Percentiles rank a stretch among this genome's conserved stretches.
phyloP scores from a whole-genome alignment of 306 rosid species.

The Ormosia semicastrata region DNA sequence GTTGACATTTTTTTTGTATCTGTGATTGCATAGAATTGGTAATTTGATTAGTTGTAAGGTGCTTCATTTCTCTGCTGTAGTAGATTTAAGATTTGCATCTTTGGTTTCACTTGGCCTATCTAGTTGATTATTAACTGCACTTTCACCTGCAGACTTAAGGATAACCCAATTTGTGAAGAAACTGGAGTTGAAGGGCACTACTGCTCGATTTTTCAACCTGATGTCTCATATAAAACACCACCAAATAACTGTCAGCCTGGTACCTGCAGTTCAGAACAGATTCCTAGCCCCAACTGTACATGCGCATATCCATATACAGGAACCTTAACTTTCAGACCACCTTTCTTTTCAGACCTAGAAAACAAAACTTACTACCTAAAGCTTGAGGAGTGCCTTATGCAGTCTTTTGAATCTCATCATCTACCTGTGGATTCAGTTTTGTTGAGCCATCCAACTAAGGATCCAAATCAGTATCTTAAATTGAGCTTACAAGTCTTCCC shows the following conservation, averaged over 20 bases:
- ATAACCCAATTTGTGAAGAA: constrained; percentile 43
- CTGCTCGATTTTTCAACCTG: constrained; percentile 26
- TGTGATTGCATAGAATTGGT: not conserved
- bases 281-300: constrained; percentile 51
- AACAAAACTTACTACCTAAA: not conserved
- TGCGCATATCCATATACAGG: constrained; percentile 63
- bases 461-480: constrained; percentile 24
- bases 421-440: constrained; percentile 45
- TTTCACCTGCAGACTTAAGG: constrained; percentile 39
- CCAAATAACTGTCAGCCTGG: constrained; percentile 22
- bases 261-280: constrained; percentile 29
- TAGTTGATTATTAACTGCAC: not conserved
- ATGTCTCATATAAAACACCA: constrained; percentile 9
- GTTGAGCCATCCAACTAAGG: constrained; percentile 12
- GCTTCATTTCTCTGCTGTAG: not conserved
- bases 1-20: not conserved
- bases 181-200: not conserved
- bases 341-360: constrained; percentile 37
- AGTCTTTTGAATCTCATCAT: not conserved
- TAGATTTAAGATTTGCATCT: not conserved
- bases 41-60: not conserved
- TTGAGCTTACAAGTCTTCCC: constrained; percentile 46
- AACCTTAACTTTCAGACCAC: constrained; percentile 45
- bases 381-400: constrained; percentile 24
- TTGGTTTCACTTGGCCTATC: not conserved